Conservation (phyloP, 192 early-diverging fungal genomes). For the Coemansia sp. region DNA sequence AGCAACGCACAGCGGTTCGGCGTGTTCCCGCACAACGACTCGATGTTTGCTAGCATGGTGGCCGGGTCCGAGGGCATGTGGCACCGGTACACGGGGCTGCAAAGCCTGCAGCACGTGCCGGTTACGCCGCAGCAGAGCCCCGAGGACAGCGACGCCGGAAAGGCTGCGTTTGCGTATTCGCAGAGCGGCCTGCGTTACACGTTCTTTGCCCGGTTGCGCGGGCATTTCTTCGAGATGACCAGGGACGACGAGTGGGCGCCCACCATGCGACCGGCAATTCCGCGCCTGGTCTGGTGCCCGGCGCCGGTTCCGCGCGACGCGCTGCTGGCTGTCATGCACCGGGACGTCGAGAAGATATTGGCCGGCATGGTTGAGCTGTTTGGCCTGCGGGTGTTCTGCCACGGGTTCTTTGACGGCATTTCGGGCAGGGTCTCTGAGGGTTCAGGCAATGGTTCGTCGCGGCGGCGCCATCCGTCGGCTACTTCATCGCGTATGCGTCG, state of each 20-base stretch:
- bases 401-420: constrained; percentile 41
- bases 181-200: constrained; percentile 42
- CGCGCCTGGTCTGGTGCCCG: constrained; percentile 30
- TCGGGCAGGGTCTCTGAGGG: constrained; percentile 24
- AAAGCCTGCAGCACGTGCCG: neutral
- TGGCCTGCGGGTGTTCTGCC: constrained; percentile 42
- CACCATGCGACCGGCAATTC: constrained; percentile 26
- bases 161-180: constrained; percentile 37
- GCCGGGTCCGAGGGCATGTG: constrained; percentile 31
- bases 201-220: constrained; percentile 39
- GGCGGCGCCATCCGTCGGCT: constrained; percentile 12
- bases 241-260: constrained; percentile 50
- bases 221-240: constrained; percentile 50
- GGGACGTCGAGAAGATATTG: constrained; percentile 36
- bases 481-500: constrained; percentile 15
- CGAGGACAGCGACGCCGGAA: constrained; percentile 11
- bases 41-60: constrained; percentile 36
- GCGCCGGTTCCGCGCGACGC: neutral
- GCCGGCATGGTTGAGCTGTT: constrained; percentile 49
- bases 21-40: constrained; percentile 47
- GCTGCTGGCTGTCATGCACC: constrained; percentile 19
- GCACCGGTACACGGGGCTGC: constrained; percentile 31
- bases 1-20: constrained; percentile 40
- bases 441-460: constrained; percentile 9
- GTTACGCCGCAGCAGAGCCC: constrained; percentile 2